Base-by-base conservation (phyloP, 2,329 filamentous ascomycete species). In the Cercospora zeae-maydis region DNA sequence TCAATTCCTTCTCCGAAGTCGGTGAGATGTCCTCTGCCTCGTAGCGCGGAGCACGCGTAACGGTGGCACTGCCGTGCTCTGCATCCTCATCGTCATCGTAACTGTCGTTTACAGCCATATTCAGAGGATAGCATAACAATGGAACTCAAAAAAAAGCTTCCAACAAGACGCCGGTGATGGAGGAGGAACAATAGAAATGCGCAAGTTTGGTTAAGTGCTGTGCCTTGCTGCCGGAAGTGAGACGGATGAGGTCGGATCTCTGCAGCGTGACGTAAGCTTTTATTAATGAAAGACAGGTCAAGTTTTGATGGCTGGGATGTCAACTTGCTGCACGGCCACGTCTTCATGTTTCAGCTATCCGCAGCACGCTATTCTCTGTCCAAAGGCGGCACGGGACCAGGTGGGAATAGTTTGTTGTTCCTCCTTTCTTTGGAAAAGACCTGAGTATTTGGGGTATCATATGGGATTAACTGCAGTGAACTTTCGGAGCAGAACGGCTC, bases 21-120 rank as follows among this genome's bases (percentile, higher is more conserved):
- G 66, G 67, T 11, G 62, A 66, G n/a, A 67, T 58, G 51, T 72
- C 71, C 51, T 72, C 71, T 36, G 68, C 69, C 14, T 70, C 66
- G 33, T 66, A 72, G 36, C 68, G 68, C 45, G 70, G 68, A 49
- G 63, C 63, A 47, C 65, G 65, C 19, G 45, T 49, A 13, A 37
- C 36, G 19, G 52, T 19, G 16, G 21, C 55, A 27, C 45, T 37
- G 30, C 45, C 39, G 39, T 51, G 56, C 11, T 58, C 56, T 27
- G 42, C 21, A 30, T 49, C 42, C 21, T 49, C 42, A n/a, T 49
- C 42, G 21, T 49, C 42, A 49, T 49, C 42, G 42, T 49, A 49
- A 2, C n/a, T 49, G 42, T 49, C 13, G 42, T 49, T 24, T 2
- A 49, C 8, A n/a, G 42, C 11, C 42, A 49, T 49, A 19, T 14